A percentile compares a stretch with the other conserved stretches of the same genome.
These are phyloP conservation scores for Saitozyma sp. DNA, from an alignment of 768 basidiomycete genomes.

Conservation along the genomic window DNA sequence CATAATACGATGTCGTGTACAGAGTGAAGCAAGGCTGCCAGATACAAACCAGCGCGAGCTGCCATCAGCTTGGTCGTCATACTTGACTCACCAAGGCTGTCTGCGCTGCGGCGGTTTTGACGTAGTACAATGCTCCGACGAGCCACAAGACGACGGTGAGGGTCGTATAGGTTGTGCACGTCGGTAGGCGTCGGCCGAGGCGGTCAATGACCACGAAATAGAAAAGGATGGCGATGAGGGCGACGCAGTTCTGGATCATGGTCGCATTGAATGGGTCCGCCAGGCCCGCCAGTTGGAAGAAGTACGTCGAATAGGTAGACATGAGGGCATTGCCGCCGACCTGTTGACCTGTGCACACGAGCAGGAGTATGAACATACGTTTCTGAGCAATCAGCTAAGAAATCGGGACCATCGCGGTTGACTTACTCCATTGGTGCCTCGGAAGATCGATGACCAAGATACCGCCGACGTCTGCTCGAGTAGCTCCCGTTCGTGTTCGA, in stretches of 20 bases:
- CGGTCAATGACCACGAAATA: slow-evolving; percentile 2
- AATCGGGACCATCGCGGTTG: background rate
- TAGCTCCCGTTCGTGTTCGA: slow-evolving; percentile 1
- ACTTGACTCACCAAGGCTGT: slow-evolving; percentile 1
- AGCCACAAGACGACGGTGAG: slow-evolving; percentile 4
- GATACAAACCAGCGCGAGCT: background rate
- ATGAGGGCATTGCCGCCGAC: slow-evolving; percentile 5
- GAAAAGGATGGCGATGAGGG: background rate
- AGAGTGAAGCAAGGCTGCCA: slow-evolving; percentile 4
- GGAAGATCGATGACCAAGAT: slow-evolving; percentile 2
- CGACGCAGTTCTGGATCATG: background rate
- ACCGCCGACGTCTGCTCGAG: background rate
- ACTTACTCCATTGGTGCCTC: slow-evolving; percentile 1
- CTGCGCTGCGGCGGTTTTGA: slow-evolving; percentile 1
- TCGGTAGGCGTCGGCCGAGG: background rate
- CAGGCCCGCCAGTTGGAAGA: slow-evolving; percentile 6
- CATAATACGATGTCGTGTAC: slow-evolving; percentile 2
- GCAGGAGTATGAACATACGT: slow-evolving; percentile 4
- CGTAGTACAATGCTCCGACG: slow-evolving; percentile 2
- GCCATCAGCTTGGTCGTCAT: background rate
- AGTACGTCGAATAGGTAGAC: slow-evolving; percentile 6
- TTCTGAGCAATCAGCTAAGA: background rate
- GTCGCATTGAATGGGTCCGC: slow-evolving; percentile 7
- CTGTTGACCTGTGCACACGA: slow-evolving; percentile 1
- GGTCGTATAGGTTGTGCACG: background rate